Conservation (phyloP, 768 basidiomycete species). For the Sutorius australiensis region DNA sequence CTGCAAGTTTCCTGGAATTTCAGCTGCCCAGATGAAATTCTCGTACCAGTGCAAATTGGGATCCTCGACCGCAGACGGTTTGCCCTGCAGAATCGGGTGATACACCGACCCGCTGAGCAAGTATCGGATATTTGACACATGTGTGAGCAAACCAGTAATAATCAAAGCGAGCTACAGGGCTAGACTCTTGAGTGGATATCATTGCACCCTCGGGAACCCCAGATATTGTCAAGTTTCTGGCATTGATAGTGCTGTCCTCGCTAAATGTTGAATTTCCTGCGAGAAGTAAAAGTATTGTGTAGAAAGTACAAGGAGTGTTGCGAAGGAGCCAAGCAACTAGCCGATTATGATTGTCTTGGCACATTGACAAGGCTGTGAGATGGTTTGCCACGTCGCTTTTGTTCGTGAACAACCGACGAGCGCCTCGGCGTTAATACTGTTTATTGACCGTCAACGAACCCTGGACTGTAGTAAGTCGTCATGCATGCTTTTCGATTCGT, state of each 20-base stretch:
- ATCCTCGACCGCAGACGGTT: neutral
- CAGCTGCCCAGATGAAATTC: neutral
- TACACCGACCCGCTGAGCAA: neutral
- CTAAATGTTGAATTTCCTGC: too few species aligned
- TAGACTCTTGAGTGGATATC: neutral
- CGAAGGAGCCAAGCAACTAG: neutral
- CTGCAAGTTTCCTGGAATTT: neutral
- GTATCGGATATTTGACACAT: neutral
- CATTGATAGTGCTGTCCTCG: too few species aligned
- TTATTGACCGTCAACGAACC: neutral
- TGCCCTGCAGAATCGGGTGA: neutral
- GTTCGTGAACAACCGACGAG: conserved; percentile 16
- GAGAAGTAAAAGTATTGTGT: neutral
- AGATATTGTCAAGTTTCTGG: neutral
- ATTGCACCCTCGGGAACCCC: neutral
- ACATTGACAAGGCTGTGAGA: neutral
- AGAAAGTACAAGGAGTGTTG: too few species aligned
- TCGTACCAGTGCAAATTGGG: neutral
- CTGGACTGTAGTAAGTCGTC: conserved; percentile 15
- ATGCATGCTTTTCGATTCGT: neutral
- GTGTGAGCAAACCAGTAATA: neutral
- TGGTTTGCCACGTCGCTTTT: conserved; percentile 20
- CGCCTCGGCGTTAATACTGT: conserved; percentile 5
- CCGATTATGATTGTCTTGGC: neutral
- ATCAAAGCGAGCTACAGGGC: neutral